Base-by-base conservation (phyloP, 139 green algal genomes). In the Trebouxia sp. region DNA sequence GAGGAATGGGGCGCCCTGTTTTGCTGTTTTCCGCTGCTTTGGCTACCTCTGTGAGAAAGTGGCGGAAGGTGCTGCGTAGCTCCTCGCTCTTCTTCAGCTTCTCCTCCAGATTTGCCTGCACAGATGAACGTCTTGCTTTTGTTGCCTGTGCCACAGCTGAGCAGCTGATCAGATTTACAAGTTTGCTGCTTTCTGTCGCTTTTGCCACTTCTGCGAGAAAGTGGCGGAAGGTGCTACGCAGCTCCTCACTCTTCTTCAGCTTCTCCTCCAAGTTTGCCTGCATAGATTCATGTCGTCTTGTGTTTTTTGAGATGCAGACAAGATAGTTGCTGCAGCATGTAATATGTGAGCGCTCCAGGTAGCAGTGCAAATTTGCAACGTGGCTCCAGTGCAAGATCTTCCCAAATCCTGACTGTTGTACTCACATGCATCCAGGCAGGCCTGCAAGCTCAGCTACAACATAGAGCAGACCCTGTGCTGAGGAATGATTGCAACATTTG, bases 11-110 rank as follows among this genome's bases (percentile, higher is more conserved):
- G n/a, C 72, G 41, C 42, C 72, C 72, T 7, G 30, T 79, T n/a
- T 79, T 79, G 72, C 41, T 79, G 72, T 79, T 79, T 45, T 79
- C 72, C 6, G 72, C 41, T 22, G 24, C 30, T 10, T 58, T 56
- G 42, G 72, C 72, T 3, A 79, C 45, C 72, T 79, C 72, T 24
- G 45, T 79, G 28, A 79, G 6, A n/a, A 79, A 79, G 72, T 79
- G 72, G 72, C 22, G 72, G 45, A 79, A 79, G 10, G 72, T 79
- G 7, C 26, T 56, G 20, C 43, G 72, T 26, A 58, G 41, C 28
- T 79, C 72, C 43, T 79, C 72, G n/a, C 72, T 79, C 41, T 51
- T 50, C 41, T 62, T 62, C 43, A 79, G 43, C 41, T 51, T 50
- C 43, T 79, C 72, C 72, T 58, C 72, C 10, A 79, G 72, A 28